Base-by-base conservation (phyloP, 176 grass and related monocot genomes). In the Oryza meridionalis region DNA sequence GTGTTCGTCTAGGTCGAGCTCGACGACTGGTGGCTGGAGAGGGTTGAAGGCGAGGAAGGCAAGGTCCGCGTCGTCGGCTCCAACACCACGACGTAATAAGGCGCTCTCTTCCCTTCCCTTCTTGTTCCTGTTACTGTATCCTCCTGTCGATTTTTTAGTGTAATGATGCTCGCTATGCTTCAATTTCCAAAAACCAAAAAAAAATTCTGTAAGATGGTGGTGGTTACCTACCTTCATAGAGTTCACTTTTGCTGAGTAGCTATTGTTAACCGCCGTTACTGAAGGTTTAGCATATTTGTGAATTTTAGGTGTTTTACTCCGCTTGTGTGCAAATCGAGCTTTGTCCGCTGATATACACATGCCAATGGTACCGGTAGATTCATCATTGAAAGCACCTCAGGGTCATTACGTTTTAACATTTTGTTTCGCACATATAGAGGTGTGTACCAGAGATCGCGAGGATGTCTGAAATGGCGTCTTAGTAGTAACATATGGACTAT, bases 21-120 rank as follows among this genome's bases (percentile, higher is more conserved):
- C 51, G 1, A 19, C 15, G 86, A 87, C 53, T 87, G 86, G 80
- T 88, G 86, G 51, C 51, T 72, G 55, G n/a, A 65, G 66, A 88
- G 73, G 53, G 61, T 67, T 61, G 61, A 67, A 13, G 78, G 35
- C 12, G 47, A 69, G 37, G 85, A 58, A 9, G 73, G 74, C 42
- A 72, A 77, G 86, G 33, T 88, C 80, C 42, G 80, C 45, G 66
- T 88, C 68, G 4, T 16, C 24, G 86, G 86, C 8, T 32, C 21
- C n/a, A 9, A 62, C n/a, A 1, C 11, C 4, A 37, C 67, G 38
- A 64, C 16, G 67, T 50, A 21, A 71, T 50, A 21, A 71, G 73
- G 11, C 24, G 67, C 67, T 7, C 14, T 21, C 19, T 10, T 46
- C 35, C 55, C 13, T 21, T 31, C 11, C 10, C 31, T 75, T n/a